Conservation (phyloP, 2,329 filamentous ascomycete species). For the Colletotrichum higginsianum region DNA sequence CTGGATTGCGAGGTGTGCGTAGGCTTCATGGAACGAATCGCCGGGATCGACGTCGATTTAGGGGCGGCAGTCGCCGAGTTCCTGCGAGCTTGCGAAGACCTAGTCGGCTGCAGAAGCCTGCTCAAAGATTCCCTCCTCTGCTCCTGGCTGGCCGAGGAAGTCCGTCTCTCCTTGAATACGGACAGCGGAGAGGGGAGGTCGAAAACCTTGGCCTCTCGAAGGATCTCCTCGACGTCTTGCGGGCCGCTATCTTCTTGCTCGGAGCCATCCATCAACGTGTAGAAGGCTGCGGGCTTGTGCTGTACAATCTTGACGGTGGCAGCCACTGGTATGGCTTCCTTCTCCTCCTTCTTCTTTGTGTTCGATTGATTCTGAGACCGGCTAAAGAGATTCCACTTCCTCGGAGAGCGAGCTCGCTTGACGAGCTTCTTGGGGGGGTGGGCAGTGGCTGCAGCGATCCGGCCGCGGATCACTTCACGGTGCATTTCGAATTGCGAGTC, state of each 20-base stretch:
- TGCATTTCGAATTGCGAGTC: constrained; percentile 65
- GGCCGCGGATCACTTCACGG: constrained; percentile 52
- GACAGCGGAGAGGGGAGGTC: constrained; percentile 38
- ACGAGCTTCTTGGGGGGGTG: constrained; percentile 66
- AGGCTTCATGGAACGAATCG: constrained; percentile 38
- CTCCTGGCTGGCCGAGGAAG: constrained; percentile 34
- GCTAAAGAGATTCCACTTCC: constrained; percentile 76
- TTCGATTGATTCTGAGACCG: constrained; percentile 63
- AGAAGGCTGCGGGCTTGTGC: constrained; percentile 70
- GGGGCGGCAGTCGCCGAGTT: constrained; percentile 29
- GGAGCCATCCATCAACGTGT: constrained; percentile 73
- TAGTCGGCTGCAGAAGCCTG: constrained; percentile 33
- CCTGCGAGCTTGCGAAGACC: constrained; percentile 38
- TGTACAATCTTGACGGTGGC: constrained; percentile 65
- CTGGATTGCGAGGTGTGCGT: constrained; percentile 28
- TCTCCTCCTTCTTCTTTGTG: constrained; percentile 52
- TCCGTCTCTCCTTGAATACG: constrained; percentile 31
- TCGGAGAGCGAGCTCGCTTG: constrained; percentile 69
- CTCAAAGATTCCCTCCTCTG: constrained; percentile 34
- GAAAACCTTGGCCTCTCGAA: constrained; percentile 64
- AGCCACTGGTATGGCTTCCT: constrained; percentile 57
- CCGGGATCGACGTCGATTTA: constrained; percentile 34
- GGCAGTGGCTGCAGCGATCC: constrained; percentile 48
- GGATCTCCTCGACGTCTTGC: constrained; percentile 59
- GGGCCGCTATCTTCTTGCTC: constrained; percentile 66